These are phyloP conservation scores for Ophiostoma piceae DNA, from an alignment of 2,329 filamentous ascomycete genomes.

Conservation along the genomic window DNA sequence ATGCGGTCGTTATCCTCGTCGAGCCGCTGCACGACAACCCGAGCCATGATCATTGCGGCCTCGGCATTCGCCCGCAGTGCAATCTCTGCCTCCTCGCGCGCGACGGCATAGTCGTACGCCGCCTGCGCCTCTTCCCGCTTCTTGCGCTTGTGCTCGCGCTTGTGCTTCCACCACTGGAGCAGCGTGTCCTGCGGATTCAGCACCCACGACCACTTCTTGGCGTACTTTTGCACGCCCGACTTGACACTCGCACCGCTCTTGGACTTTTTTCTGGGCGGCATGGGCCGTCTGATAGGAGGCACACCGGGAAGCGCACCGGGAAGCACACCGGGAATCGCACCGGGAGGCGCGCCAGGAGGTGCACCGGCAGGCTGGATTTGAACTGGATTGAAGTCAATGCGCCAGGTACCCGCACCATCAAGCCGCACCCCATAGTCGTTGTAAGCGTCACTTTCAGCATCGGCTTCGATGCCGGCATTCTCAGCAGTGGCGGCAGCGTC, in stretches of 20 bases:
- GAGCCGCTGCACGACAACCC: constrained; percentile 15
- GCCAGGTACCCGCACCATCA: neutral
- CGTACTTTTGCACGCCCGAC: constrained; percentile 12
- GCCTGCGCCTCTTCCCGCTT: constrained; percentile 12
- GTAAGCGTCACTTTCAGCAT: neutral
- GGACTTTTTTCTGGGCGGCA: neutral
- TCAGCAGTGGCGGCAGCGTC: neutral
- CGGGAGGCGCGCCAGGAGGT: no score
- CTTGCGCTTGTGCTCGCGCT: neutral
- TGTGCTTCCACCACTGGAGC: constrained; percentile 17
- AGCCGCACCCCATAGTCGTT: neutral
- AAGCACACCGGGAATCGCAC: no score
- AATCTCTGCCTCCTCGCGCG: neutral
- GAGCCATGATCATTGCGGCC: neutral
- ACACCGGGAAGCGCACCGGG: neutral
- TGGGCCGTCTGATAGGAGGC: neutral
- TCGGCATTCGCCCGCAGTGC: constrained; percentile 6
- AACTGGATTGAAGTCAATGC: neutral
- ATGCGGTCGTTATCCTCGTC: constrained; percentile 9
- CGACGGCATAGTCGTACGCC: constrained; percentile 12
- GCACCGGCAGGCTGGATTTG: neutral
- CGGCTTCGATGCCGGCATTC: neutral
- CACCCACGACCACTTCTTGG: constrained; percentile 18
- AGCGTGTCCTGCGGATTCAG: constrained; percentile 17
- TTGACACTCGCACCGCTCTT: neutral